Conservation (phyloP, 768 basidiomycete species). For the Boletus pseudopeckii region DNA sequence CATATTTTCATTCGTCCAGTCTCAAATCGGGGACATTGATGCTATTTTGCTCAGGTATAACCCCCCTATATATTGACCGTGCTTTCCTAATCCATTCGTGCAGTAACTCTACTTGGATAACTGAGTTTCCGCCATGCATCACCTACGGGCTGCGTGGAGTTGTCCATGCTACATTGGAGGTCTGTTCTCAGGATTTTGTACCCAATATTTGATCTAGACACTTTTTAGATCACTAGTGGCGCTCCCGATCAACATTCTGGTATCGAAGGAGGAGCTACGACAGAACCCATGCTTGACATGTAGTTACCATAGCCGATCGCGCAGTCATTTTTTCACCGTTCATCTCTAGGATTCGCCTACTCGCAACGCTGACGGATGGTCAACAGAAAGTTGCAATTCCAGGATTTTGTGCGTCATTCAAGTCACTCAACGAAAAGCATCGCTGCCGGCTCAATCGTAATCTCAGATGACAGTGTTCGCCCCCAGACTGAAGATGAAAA, state of each 20-base stretch:
- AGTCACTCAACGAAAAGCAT: not conserved
- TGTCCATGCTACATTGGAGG: conserved; percentile 80
- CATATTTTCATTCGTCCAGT: conserved; percentile 38
- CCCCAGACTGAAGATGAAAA: conserved; percentile 65
- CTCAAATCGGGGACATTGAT: conserved; percentile 81
- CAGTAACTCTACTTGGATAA: conserved; percentile 97
- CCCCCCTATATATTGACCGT: not conserved
- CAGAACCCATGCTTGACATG: conserved; percentile 95
- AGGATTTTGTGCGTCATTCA: conserved; percentile 67
- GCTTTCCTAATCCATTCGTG: not conserved
- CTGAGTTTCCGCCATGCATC: conserved; percentile 86
- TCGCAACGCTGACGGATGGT: conserved; percentile 64
- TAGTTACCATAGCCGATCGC: conserved; percentile 31
- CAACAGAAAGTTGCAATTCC: conserved; percentile 65
- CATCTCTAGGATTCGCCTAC: conserved; percentile 62
- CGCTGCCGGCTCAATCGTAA: not conserved
- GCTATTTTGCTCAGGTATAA: conserved; percentile 80
- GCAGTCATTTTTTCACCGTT: not conserved
- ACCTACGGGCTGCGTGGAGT: conserved; percentile 96
- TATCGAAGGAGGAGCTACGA: conserved; percentile 83
- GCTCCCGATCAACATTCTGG: conserved; percentile 90
- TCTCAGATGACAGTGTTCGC: conserved; percentile 72
- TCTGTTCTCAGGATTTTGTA: conserved; percentile 23
- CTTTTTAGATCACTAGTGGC: conserved; percentile 58
- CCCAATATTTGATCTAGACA: not conserved